Conservation (phyloP, 345 rosid species). For the Eucalyptus pauciflora region DNA sequence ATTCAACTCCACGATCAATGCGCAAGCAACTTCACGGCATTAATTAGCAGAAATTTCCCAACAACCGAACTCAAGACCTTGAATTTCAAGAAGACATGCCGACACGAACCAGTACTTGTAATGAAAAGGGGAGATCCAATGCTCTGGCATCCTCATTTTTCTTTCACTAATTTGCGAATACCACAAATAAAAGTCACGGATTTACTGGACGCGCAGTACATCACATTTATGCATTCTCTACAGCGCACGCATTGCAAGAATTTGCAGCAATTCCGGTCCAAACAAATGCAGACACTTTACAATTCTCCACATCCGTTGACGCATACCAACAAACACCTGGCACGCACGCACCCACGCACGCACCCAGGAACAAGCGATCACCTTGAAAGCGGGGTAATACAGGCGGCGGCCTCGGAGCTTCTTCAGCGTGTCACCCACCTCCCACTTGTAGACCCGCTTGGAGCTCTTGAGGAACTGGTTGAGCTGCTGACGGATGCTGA, state of each 20-base stretch:
- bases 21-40: background rate
- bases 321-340: background rate
- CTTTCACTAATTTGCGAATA: background rate
- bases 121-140: background rate
- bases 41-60: background rate
- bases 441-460: slow-evolving; percentile 95
- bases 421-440: slow-evolving; percentile 74
- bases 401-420: slow-evolving; percentile 72
- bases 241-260: background rate
- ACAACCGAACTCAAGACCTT: background rate
- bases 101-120: background rate
- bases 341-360: no score
- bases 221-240: background rate
- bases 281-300: background rate
- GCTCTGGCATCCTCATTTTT: background rate
- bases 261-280: background rate
- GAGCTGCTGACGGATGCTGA: slow-evolving; percentile 53
- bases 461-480: slow-evolving; percentile 72
- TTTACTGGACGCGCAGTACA: no score
- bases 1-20: background rate
- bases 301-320: background rate
- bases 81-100: background rate
- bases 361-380: background rate
- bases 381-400: slow-evolving; percentile 88
- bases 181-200: background rate